phyloP scores from a whole-genome alignment of 1,139 yeast genomes.

The Sugiyamaella xylanicola region DNA sequence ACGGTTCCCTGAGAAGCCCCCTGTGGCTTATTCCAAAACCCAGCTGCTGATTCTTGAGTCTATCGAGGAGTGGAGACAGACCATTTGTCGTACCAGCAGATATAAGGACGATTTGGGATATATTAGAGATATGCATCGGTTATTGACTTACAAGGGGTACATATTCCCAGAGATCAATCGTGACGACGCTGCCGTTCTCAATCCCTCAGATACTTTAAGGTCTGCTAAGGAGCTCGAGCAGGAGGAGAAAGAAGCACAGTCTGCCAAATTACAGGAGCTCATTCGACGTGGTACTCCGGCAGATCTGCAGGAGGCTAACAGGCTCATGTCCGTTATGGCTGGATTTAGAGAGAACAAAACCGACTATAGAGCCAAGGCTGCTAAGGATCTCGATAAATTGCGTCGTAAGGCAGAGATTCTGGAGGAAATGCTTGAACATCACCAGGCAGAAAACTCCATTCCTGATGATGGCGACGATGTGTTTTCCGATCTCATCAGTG shows the following conservation, averaged over 20 bases:
- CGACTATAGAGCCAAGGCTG: constrained; percentile 80
- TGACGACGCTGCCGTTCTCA: constrained; percentile 91
- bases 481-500: constrained; percentile 70
- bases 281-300: constrained; percentile 95
- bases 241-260: constrained; percentile 90
- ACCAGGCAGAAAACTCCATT: constrained; percentile 55
- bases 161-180: constrained; percentile 86
- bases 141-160: constrained; percentile 84
- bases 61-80: constrained; percentile 96
- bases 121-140: constrained; percentile 93
- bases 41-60: constrained; percentile 86
- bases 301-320: constrained; percentile 94
- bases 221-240: constrained; percentile 87
- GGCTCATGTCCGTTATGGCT: constrained; percentile 96
- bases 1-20: constrained; percentile 94
- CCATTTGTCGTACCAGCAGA: constrained; percentile 85
- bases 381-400: constrained; percentile 81
- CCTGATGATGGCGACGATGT: constrained; percentile 50
- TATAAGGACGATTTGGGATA: constrained; percentile 91
- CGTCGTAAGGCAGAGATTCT: constrained; percentile 87
- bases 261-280: constrained; percentile 93
- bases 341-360: constrained; percentile 76
- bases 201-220: constrained; percentile 87
- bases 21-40: constrained; percentile 76
- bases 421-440: constrained; percentile 79